Evolutionary conservation across 2,329 filamentous ascomycete genomes (phyloP), one percentile per base, ranked within the genome.

Genomic region (Aureobasidium sp.): DNA sequence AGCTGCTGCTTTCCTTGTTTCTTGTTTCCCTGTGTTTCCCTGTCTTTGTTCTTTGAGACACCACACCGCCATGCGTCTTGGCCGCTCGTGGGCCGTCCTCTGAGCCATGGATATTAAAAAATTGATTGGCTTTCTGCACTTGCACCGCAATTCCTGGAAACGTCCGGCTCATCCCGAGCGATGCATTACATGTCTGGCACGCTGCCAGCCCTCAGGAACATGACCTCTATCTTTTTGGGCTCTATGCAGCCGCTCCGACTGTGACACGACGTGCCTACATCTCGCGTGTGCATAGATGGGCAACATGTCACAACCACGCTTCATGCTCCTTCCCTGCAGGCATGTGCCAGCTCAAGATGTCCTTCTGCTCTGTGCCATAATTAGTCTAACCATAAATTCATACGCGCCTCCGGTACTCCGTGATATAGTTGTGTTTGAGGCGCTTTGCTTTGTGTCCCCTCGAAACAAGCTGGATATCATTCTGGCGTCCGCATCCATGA

Each of bases 71-170:
- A 57, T 34, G 41, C 29, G 26, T 46, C 27, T 34, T 57, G 27
- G 53, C 37, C 39, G 41, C 53, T 57, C 53, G 41, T 46, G 53
- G 27, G 26, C 41, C 53, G 53, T 27, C 53, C 53, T 41, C 29
- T 39, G 26, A 44, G 39, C 37, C 53, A 57, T 57, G 17, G 53
- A 57, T 57, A 57, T 57, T 57, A 57, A 57, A 57, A 57, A 57
- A 57, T 57, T 57, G 53, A 57, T 57, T 57, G 53, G 53, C 53
- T 57, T 36, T 27, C 53, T 41, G 53, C 53, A 32, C 50, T 32
- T 44, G 41, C 8, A 44, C 41, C 41, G 17, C 37, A 41, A 55
- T 55, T 55, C 50, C 47, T 53, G n/a, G 7, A 24, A 56, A 17
- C 17, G 34, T n/a, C 51, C 51, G 51, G 51, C 51, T 55, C 51